phyloP scores from a whole-genome alignment of 768 basidiomycete genomes.

The Calocybe cyanea region DNA sequence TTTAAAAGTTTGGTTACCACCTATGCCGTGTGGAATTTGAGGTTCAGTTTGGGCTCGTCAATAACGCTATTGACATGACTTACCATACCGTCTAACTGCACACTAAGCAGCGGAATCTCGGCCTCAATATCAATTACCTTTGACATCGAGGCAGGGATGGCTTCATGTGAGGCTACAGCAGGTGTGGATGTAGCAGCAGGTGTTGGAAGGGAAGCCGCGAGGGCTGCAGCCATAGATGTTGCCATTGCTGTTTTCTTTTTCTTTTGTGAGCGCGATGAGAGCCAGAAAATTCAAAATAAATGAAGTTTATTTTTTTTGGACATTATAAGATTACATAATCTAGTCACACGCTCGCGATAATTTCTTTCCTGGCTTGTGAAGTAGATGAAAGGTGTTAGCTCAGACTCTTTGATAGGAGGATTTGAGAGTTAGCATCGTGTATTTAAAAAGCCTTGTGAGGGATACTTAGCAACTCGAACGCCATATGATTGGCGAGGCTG shows the following conservation, averaged over 20 bases:
- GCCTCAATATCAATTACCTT: conserved; percentile 93
- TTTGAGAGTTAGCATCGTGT: too few species aligned
- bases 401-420: too few species aligned
- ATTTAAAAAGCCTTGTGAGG: conserved; percentile 9
- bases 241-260: conserved; percentile 43
- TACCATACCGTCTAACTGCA: conserved; percentile 88
- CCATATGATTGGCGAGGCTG: conserved; percentile 4
- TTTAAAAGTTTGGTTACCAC: conserved; percentile 93
- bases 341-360: too few species aligned
- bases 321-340: too few species aligned
- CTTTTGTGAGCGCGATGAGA: not conserved
- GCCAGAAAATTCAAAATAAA: conserved; percentile 21
- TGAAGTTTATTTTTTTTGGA: too few species aligned
- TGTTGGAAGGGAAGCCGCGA: conserved; percentile 79
- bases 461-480: conserved; percentile 22
- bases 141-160: conserved; percentile 89
- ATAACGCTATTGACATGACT: too few species aligned
- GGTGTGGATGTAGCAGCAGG: conserved; percentile 58
- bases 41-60: too few species aligned
- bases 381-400: too few species aligned
- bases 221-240: conserved; percentile 88
- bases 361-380: too few species aligned
- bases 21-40: conserved; percentile 38
- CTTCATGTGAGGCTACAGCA: conserved; percentile 70
- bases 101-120: conserved; percentile 71